Conservation (phyloP, 2,329 filamentous ascomycete genomes). For the Sclerotinia sclerotiorum region DNA sequence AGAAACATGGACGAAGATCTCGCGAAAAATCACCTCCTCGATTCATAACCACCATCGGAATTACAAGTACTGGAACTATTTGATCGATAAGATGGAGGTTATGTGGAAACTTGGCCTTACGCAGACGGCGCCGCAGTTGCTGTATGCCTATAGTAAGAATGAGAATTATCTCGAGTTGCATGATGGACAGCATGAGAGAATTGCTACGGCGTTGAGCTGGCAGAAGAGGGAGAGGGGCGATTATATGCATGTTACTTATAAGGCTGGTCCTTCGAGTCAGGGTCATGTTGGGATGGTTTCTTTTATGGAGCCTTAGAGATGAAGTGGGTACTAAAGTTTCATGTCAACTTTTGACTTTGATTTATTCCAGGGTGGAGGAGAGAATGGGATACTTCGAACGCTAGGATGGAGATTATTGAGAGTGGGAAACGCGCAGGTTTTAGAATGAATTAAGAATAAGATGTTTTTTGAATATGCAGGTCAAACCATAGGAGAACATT, state of each 20-base stretch:
- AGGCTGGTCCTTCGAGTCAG: background rate
- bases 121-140: background rate
- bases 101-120: background rate
- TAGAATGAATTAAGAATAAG: background rate
- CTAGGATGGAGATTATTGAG: background rate
- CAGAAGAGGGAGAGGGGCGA: background rate
- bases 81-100: background rate
- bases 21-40: background rate
- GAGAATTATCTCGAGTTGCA: background rate
- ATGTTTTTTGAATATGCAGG: background rate
- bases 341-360: accelerated
- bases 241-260: background rate
- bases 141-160: background rate
- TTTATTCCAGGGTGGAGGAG: too few relatives aligned
- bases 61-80: conserved; percentile 1
- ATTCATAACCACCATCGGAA: background rate
- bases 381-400: too few relatives aligned
- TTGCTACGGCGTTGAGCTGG: background rate
- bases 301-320: background rate
- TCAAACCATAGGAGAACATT: background rate
- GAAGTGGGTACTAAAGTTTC: background rate
- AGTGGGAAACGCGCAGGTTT: background rate
- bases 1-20: background rate
- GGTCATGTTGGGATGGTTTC: background rate
- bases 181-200: background rate